Evolutionary conservation across 208 protist species (phyloP).

Genomic region (Vickermania spadyakhi): DNA sequence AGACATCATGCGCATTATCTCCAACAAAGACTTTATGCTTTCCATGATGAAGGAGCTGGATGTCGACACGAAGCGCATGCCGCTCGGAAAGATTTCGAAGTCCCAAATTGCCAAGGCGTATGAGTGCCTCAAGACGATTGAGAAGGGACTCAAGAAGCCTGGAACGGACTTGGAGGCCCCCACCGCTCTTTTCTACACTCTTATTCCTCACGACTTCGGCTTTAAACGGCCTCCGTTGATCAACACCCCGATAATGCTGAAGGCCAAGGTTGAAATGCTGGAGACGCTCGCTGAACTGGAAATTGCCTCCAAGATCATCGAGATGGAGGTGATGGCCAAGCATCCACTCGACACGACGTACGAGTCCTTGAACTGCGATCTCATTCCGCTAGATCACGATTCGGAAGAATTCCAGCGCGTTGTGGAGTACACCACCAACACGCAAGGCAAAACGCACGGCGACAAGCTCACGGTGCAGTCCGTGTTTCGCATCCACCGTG

Average conservation of each 20-base stretch:
- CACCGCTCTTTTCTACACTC: conserved; percentile 64
- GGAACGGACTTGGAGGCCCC: conserved; percentile 23
- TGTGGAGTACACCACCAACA: conserved; percentile 60
- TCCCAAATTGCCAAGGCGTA: conserved; percentile 51
- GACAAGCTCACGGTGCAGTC: conserved; percentile 44
- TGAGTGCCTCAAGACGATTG: conserved; percentile 33
- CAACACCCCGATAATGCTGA: conserved; percentile 33
- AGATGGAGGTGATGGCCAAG: conserved; percentile 7
- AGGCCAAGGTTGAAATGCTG: conserved; percentile 69
- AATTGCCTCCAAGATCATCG: conserved; percentile 51
- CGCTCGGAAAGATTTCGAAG: conserved; percentile 78
- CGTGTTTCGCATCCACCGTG: conserved; percentile 58
- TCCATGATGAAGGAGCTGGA: conserved; percentile 61
- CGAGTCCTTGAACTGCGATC: conserved; percentile 30
- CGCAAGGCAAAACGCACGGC: conserved; percentile 55
- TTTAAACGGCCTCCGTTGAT: conserved; percentile 46
- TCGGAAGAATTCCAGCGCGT: conserved; percentile 34
- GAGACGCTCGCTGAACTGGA: conserved; percentile 75
- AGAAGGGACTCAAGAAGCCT: conserved; percentile 46
- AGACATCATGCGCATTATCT: conserved; percentile 57
- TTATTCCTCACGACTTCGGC: conserved; percentile 78
- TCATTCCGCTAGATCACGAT: conserved; percentile 18
- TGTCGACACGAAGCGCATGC: conserved; percentile 74
- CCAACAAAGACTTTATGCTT: conserved; percentile 42
- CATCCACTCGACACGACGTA: conserved; percentile 60